Evolutionary conservation across 768 basidiomycete species (phyloP).

Genomic region (Pleurotus eryngii): DNA sequence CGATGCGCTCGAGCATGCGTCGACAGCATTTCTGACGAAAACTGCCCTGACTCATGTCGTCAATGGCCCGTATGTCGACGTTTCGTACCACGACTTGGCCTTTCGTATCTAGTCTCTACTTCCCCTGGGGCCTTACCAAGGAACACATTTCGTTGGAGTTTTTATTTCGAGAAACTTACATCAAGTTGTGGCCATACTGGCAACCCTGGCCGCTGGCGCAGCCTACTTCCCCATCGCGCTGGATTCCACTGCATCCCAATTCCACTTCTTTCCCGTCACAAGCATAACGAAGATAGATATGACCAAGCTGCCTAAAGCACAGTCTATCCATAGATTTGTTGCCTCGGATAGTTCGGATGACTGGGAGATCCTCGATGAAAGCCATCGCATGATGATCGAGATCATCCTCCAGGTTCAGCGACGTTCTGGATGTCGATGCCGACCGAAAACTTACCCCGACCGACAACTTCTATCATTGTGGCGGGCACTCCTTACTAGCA

Average conservation of each 20-base stretch:
- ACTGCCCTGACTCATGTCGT: background rate
- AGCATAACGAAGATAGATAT: background rate
- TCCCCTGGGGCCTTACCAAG: background rate
- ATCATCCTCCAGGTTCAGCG: background rate
- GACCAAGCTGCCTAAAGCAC: constrained; percentile 2
- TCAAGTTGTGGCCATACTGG: background rate
- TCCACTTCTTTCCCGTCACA: background rate
- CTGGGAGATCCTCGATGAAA: background rate
- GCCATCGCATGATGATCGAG: background rate
- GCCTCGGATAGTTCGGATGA: background rate
- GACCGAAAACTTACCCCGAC: background rate
- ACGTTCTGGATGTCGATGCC: background rate
- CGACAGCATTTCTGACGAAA: background rate
- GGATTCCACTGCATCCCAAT: background rate
- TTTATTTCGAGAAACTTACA: background rate
- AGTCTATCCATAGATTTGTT: constrained; percentile 3
- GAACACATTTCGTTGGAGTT: background rate
- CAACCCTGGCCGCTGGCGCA: background rate
- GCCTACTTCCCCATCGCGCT: background rate
- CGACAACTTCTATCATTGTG: constrained; percentile 8
- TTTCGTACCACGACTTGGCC: background rate
- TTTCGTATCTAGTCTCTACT: background rate
- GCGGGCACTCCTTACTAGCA: constrained; percentile 5
- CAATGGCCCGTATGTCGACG: background rate
- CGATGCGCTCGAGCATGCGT: background rate